A percentile compares a stretch with the other conserved stretches of the same genome.
phyloP scores from a whole-genome alignment of 2,329 filamentous ascomycete genomes.

The Exophiala dermatitidis region DNA sequence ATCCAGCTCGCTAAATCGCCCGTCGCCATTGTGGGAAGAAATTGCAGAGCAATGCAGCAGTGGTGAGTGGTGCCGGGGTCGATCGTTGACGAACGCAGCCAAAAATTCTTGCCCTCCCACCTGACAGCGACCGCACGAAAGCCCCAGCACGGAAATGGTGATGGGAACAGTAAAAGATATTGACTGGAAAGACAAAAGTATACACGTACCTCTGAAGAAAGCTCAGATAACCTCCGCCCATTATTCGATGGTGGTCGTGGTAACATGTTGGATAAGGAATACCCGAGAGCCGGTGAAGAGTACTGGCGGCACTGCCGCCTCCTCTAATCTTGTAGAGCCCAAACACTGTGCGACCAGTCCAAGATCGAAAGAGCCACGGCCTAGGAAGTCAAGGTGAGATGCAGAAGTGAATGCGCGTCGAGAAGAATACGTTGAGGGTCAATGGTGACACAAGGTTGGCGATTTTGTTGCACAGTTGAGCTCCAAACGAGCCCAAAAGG shows the following conservation, averaged over 20 bases:
- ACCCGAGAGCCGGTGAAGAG: not conserved
- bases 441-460: constrained; percentile 9
- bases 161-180: not conserved
- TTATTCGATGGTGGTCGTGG: constrained; percentile 10
- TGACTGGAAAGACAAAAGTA: not conserved
- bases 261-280: constrained; percentile 4
- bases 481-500: not conserved
- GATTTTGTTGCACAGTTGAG: constrained; percentile 2
- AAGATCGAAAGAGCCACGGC: not conserved
- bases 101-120: not conserved
- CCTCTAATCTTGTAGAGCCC: not conserved
- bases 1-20: not conserved
- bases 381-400: not conserved
- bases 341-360: too few relatives aligned
- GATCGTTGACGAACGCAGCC: not conserved
- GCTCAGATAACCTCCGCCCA: constrained; percentile 12
- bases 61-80: not conserved
- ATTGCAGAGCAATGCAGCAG: not conserved
- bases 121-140: not conserved
- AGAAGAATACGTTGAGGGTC: not conserved
- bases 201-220: constrained; percentile 16
- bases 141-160: not conserved
- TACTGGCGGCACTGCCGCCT: not conserved
- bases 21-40: not conserved
- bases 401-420: not conserved